Evolutionary conservation across 768 basidiomycete genomes (phyloP), one percentile per base, ranked within the genome.

Genomic region (Podaxis rugospora): DNA sequence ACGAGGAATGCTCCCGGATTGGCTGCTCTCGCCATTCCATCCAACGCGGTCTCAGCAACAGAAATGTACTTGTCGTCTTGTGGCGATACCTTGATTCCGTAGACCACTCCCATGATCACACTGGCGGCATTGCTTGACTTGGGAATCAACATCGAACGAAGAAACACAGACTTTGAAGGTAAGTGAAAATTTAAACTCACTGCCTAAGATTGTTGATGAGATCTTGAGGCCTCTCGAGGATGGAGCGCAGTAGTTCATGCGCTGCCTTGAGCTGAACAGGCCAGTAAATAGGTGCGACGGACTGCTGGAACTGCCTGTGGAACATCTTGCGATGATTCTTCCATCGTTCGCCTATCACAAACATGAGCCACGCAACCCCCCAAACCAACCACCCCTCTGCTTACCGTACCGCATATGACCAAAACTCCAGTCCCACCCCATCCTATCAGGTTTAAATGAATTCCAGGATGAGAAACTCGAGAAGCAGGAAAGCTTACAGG

Each of bases 1-100:
- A 85, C 84, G 6, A 83, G 67, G 65, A 83, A 85, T 2, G 80
- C 80, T 4, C 83, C 83, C 1, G 81, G 82, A 62, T 75, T 76
- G 7, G 78, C 76, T 0, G 82, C 83, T 66, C 78, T 75, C 1
- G 76, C 76, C 78, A 83, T 79, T 2, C 80, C 79, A 14, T 78
- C 78, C 27, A 84, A 65, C 10, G 82, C 82, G 51, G 72, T 78
- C 68, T 84, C 83, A 1, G 82, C 83, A 16, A 83, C 74, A 2
- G 72, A 70, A n/a, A 84, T 74, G 65, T 83, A 84, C 27, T 69
- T 70, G 61, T 84, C 83, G 0, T 74, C 71, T 21, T 73, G 67
- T 7, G 76, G 72, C 7, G 74, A 68, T 52, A 82, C 75, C 23
- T 72, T 68, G 46, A 84, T 82, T 3, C 82, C 83, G 57, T 83